Evolutionary conservation across 2,329 filamentous ascomycete genomes (phyloP).

Genomic region (Aspergillus sp.): DNA sequence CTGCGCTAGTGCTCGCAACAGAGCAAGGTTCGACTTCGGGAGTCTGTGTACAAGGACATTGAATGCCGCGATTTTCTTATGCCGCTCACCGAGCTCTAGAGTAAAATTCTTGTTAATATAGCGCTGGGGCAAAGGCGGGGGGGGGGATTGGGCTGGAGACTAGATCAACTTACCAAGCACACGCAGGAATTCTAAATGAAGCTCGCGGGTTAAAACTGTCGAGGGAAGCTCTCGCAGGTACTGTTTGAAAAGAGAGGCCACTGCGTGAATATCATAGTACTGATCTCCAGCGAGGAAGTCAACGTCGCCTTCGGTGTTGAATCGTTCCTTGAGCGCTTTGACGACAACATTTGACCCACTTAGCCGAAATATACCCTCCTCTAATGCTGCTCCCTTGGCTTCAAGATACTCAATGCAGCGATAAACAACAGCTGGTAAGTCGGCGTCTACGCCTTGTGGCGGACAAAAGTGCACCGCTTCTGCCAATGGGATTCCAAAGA

Average conservation of each 20-base stretch:
- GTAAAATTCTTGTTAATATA: constrained; percentile 5
- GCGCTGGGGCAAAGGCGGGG: background rate
- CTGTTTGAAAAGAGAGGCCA: constrained; percentile 88
- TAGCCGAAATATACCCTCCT: constrained; percentile 94
- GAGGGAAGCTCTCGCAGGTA: constrained; percentile 89
- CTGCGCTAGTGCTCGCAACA: constrained; percentile 78
- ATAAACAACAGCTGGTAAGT: constrained; percentile 88
- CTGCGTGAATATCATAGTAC: constrained; percentile 92
- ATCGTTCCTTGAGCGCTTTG: constrained; percentile 82
- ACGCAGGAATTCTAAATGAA: constrained; percentile 82
- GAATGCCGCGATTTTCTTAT: constrained; percentile 72
- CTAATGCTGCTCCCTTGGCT: constrained; percentile 70
- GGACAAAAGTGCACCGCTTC: constrained; percentile 81
- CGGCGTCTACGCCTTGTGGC: constrained; percentile 65
- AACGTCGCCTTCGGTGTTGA: constrained; percentile 89
- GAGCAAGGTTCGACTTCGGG: constrained; percentile 71
- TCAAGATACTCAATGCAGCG: constrained; percentile 91
- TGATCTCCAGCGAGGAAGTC: constrained; percentile 73
- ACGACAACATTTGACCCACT: constrained; percentile 97
- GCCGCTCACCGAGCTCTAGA: constrained; percentile 65
- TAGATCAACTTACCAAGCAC: constrained; percentile 55
- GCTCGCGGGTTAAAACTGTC: constrained; percentile 83
- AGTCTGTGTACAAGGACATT: constrained; percentile 74
- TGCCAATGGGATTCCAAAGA: constrained; percentile 78
- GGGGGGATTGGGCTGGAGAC: background rate